These are phyloP conservation scores for Uncinocarpus reesii DNA, from an alignment of 2,329 filamentous ascomycete genomes.

Conservation along the genomic window DNA sequence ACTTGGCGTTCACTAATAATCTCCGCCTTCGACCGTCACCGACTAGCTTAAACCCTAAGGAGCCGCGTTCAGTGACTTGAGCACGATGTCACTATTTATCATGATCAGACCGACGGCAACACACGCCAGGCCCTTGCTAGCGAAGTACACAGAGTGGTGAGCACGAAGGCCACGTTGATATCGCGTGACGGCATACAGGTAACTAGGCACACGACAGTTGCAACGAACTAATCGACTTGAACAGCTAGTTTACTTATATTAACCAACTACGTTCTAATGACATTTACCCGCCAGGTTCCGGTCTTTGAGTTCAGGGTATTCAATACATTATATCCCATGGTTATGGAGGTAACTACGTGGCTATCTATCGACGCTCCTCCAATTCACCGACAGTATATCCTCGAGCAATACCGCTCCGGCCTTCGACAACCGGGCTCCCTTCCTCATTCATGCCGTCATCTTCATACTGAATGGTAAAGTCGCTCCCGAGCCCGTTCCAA, in stretches of 20 bases:
- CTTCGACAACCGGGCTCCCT: slow-evolving; percentile 57
- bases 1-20: neutral
- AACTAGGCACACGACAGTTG: neutral
- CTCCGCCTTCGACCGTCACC: no score
- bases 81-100: neutral
- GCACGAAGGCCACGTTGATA: slow-evolving; percentile 1
- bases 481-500: slow-evolving; percentile 85
- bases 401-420: slow-evolving; percentile 74
- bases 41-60: neutral
- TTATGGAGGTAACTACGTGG: neutral
- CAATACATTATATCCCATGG: no score
- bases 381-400: slow-evolving; percentile 70
- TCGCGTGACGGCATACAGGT: neutral
- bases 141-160: neutral
- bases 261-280: no score
- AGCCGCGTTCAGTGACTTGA: neutral
- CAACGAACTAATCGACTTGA: neutral
- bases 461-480: slow-evolving; percentile 57
- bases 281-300: no score
- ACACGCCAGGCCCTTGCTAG: neutral
- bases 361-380: slow-evolving; percentile 24
- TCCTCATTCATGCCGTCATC: slow-evolving; percentile 43
- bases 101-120: no score
- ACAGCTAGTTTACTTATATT: no score
- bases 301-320: no score